Evolutionary conservation across 441 rosid species (phyloP).

Genomic region (Bruguiera hainesii): DNA sequence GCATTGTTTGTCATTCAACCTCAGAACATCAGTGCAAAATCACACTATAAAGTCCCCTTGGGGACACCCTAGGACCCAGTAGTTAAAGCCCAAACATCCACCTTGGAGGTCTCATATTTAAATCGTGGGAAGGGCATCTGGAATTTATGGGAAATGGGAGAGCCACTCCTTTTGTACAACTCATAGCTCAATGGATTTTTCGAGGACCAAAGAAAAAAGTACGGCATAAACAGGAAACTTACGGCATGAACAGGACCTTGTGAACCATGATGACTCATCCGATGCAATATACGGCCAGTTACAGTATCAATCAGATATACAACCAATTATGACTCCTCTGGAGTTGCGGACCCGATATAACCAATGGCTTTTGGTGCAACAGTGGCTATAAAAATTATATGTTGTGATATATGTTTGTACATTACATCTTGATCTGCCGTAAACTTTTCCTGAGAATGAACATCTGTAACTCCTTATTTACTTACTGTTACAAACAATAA

Average conservation of each 20-base stretch:
- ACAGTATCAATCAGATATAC: slow-evolving; percentile 81
- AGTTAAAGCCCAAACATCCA: no score
- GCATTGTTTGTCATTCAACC: slow-evolving; percentile 13
- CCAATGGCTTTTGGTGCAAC: slow-evolving; percentile 86
- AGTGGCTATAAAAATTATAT: slow-evolving; percentile 84
- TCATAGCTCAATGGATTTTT: no score
- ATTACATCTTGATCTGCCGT: slow-evolving; percentile 85
- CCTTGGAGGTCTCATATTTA: no score
- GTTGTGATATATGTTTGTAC: slow-evolving; percentile 85
- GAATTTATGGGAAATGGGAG: no score
- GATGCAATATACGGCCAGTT: slow-evolving; percentile 89
- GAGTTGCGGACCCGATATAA: slow-evolving; percentile 79
- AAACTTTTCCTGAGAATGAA: slow-evolving; percentile 97
- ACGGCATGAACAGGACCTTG: slow-evolving; percentile 95
- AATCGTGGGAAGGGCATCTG: no score
- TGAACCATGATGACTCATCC: slow-evolving; percentile 86
- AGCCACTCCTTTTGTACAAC: no score
- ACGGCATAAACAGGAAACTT: slow-evolving; percentile 27
- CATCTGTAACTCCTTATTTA: slow-evolving; percentile 7
- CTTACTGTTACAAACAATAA: slow-evolving; percentile 63
- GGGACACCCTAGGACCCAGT: no score
- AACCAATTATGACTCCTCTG: slow-evolving; percentile 82
- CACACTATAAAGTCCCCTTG: no score
- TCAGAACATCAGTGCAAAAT: slow-evolving; percentile 7
- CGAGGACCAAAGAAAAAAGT: no score